phyloP scores from a whole-genome alignment of 805 yeast genomes.

The Metschnikowia arizonensis region DNA sequence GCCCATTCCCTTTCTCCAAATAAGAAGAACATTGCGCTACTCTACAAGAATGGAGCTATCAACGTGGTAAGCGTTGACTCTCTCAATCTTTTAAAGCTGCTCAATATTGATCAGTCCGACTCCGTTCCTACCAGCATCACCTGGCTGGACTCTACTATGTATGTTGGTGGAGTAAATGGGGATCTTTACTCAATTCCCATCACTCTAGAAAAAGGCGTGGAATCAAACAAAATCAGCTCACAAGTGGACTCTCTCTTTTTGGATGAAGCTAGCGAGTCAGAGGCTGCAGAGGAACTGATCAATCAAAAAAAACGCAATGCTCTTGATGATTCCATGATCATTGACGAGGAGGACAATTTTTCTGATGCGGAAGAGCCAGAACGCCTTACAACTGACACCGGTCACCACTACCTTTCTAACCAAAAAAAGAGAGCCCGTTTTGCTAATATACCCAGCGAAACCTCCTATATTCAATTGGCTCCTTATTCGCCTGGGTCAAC shows the following conservation, averaged over 20 bases:
- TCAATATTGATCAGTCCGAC: constrained; percentile 25
- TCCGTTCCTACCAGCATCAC: constrained; percentile 26
- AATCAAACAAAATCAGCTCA: constrained; percentile 1
- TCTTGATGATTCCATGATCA: constrained; percentile 33
- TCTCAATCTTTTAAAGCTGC: constrained; percentile 26
- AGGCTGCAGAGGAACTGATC: constrained; percentile 16
- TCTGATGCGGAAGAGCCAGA: constrained; percentile 5
- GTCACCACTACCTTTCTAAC: constrained; percentile 11
- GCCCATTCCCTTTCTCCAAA: constrained; percentile 60
- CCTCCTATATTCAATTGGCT: constrained; percentile 27
- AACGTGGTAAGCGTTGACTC: constrained; percentile 52
- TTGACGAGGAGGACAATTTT: constrained; percentile 16
- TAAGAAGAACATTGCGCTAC: constrained; percentile 57
- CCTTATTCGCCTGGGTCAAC: constrained; percentile 89
- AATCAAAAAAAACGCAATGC: constrained; percentile 25
- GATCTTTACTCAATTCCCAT: constrained; percentile 23
- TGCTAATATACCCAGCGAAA: not conserved
- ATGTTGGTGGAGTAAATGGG: constrained; percentile 44
- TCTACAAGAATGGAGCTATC: constrained; percentile 48
- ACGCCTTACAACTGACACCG: constrained; percentile 9
- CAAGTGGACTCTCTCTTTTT: constrained; percentile 17
- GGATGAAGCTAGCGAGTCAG: constrained; percentile 18
- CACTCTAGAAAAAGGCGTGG: constrained; percentile 4
- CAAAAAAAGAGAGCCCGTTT: constrained; percentile 10
- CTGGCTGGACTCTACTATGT: constrained; percentile 28